Evolutionary conservation across 345 rosid species (phyloP), one percentile per base, ranked within the genome.

Genomic region (Populus euphratica): DNA sequence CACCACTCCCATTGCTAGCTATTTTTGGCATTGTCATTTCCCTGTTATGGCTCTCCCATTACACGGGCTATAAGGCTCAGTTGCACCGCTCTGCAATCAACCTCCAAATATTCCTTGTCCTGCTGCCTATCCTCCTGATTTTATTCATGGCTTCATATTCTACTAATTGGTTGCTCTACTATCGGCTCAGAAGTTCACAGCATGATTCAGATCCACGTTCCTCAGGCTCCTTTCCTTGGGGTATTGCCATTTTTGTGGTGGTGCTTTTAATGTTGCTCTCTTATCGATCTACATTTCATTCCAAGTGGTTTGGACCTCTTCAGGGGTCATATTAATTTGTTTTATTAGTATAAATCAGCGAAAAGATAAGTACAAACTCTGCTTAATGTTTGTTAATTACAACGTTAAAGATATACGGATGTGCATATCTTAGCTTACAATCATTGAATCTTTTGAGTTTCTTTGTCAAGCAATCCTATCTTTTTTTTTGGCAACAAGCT

Each of bases 241-340:
- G 86, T 8, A 72, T 88, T 54, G 88, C 87, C 31, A 20, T 82
- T 50, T 49, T 87, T 41, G 68, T 88, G 65, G 79, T 69, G 54
- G 31, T 90, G 69, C 78, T 90, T 54, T 49, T 90, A 47, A 77
- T 82, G 69, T 66, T 88, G 84, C 68, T 88, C 47, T 88, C 88
- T 73, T 86, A 86, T 50, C 91, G 83, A 74, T 86, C 90, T 76
- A 85, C 87, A 1, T 86, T 90, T 76, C 89, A 87, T 64, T 85
- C 89, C 41, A 86, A 77, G 69, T 90, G 93, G 90, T 83, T 85
- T 76, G 87, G 86, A 10, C 79, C 84, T 43, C 73, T 80, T 7
- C 41, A 83, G 77, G 81, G 79, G 76, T 80, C 77, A 6, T 33
- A 62, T 47, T 81, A 62, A 67, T 12, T 36, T 50, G 36, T 25